These are phyloP conservation scores for Penicillium daleae DNA, from an alignment of 495 filamentous ascomycete genomes.

Conservation along the genomic window DNA sequence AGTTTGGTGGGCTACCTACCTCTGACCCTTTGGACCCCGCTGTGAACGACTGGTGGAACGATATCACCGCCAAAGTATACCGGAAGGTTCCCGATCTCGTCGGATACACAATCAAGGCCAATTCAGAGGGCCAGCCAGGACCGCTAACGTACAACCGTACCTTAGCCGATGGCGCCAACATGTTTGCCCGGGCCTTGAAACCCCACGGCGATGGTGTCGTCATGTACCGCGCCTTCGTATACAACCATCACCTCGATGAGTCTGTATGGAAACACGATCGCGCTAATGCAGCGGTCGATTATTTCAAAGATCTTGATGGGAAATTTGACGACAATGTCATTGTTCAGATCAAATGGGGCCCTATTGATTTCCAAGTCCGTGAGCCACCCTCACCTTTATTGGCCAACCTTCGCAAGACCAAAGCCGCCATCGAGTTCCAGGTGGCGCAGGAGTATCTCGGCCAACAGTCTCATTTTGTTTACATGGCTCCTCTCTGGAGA, in stretches of 20 bases:
- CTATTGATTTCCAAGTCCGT: conserved; percentile 73
- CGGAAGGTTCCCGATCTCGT: conserved; percentile 61
- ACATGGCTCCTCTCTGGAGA: conserved; percentile 66
- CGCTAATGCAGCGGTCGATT: conserved; percentile 67
- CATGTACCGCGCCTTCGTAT: conserved; percentile 73
- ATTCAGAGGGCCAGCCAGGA: conserved; percentile 70
- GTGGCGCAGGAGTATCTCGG: conserved; percentile 69
- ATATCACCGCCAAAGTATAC: conserved; percentile 61
- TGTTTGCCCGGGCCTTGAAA: conserved; percentile 62
- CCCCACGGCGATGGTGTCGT: conserved; percentile 60
- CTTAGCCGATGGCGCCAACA: conserved; percentile 65
- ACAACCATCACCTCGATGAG: conserved; percentile 57
- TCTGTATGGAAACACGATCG: conserved; percentile 65
- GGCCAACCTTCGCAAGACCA: conserved; percentile 57
- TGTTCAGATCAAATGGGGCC: conserved; percentile 71
- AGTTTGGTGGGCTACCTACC: conserved; percentile 54
- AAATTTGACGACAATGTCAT: conserved; percentile 68
- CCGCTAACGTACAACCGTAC: conserved; percentile 69
- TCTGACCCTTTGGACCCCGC: conserved; percentile 63
- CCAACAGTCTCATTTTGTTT: conserved; percentile 67
- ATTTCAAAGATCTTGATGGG: conserved; percentile 62
- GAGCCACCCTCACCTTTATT: conserved; percentile 68
- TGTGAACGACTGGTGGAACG: conserved; percentile 62
- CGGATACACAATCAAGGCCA: conserved; percentile 70
- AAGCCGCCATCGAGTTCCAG: conserved; percentile 62